A percentile compares a stretch with the other conserved stretches of the same genome.
Conservation (phyloP, 2,329 filamentous ascomycete genomes). For the Cladosporium oxysporum region DNA sequence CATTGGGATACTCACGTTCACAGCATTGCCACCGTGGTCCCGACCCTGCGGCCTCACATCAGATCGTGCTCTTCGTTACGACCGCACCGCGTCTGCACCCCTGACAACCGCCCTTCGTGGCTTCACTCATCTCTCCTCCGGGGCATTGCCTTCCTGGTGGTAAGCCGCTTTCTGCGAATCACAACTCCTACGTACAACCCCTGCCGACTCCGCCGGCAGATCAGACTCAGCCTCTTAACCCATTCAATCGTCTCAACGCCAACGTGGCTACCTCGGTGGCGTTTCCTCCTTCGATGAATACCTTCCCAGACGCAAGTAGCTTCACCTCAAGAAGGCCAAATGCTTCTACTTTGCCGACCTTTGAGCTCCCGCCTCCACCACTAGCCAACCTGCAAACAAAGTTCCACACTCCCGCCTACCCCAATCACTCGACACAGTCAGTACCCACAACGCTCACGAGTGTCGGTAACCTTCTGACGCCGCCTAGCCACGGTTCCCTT, state of each 20-base stretch:
- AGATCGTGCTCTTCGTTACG: constrained; percentile 18
- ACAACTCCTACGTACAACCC: constrained; percentile 29
- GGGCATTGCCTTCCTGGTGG: constrained; percentile 32
- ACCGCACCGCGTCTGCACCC: constrained; percentile 20
- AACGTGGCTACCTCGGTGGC: constrained; percentile 65
- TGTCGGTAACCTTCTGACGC: constrained; percentile 64
- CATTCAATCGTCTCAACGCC: constrained; percentile 44
- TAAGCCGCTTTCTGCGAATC: constrained; percentile 28
- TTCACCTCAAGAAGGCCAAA: constrained; percentile 71
- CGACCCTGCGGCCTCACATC: constrained; percentile 16
- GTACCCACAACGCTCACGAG: constrained; percentile 49
- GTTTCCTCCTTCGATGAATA: constrained; percentile 63
- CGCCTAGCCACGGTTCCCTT: constrained; percentile 59
- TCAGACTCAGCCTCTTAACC: constrained; percentile 31
- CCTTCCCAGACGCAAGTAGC: constrained; percentile 63
- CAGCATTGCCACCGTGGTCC: constrained; percentile 31
- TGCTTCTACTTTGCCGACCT: constrained; percentile 66
- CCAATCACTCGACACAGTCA: constrained; percentile 46
- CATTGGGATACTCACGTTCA: constrained; percentile 29
- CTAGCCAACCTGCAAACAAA: constrained; percentile 53
- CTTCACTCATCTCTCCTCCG: constrained; percentile 34
- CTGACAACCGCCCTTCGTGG: constrained; percentile 35
- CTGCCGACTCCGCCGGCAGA: constrained; percentile 36
- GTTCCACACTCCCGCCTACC: constrained; percentile 45
- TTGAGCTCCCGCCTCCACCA: constrained; percentile 68